phyloP scores from a whole-genome alignment of 306 rosid genomes.

The Dryas drummondii region DNA sequence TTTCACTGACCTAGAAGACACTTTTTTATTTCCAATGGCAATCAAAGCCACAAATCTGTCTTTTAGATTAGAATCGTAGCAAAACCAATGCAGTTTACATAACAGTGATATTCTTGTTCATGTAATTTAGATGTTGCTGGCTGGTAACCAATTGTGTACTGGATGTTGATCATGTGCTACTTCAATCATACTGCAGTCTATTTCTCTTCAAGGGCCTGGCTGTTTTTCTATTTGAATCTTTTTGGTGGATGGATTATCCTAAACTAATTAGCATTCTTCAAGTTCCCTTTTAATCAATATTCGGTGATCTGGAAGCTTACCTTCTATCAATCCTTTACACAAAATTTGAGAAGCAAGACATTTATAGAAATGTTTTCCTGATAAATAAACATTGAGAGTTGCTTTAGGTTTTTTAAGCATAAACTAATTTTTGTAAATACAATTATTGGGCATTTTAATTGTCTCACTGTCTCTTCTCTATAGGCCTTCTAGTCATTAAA shows the following conservation, averaged over 20 bases:
- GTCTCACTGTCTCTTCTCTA: background rate
- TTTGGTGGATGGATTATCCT: background rate
- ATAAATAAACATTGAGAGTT: background rate
- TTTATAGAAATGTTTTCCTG: background rate
- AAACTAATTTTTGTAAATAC: background rate
- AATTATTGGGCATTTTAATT: too few species aligned
- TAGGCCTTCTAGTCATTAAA: background rate
- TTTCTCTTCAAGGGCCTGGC: background rate
- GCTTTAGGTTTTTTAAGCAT: background rate
- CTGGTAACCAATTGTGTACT: too few species aligned
- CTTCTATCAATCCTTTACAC: background rate
- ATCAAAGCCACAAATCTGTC: too few species aligned
- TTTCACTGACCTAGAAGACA: too few species aligned
- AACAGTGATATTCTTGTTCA: too few species aligned
- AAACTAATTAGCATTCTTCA: background rate
- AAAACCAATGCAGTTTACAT: too few species aligned
- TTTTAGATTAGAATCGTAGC: too few species aligned
- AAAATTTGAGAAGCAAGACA: background rate
- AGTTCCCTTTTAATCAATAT: background rate
- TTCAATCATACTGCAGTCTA: background rate
- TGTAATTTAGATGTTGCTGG: too few species aligned
- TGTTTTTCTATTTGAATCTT: background rate
- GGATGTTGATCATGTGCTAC: background rate
- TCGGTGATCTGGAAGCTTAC: background rate
- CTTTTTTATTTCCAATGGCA: too few species aligned